Evolutionary conservation across 345 rosid species (phyloP), one percentile per base, ranked within the genome.

Genomic region (Gossypioides kirkii): DNA sequence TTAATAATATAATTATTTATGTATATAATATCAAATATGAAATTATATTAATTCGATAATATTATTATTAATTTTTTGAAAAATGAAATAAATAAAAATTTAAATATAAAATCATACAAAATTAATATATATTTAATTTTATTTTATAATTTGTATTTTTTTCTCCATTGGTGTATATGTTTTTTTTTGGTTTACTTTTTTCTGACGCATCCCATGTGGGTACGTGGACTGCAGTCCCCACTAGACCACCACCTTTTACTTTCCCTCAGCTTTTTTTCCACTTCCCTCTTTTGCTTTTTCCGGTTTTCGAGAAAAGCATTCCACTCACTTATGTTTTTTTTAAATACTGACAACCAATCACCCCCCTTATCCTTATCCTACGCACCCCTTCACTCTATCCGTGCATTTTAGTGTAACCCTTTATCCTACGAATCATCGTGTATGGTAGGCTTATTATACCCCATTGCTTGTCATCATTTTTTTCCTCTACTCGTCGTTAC

Each of bases 251-350:
- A 8, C 56, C 26, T 55, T 18, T 9, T 22, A 55, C 56, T 55
- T 55, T 55, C 23, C 28, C 59, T 32, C 61, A 55, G 61, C 61
- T 22, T 55, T 55, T 55, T 55, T 17, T 9, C 56, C 18, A 26
- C 28, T 22, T 22, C 32, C 6, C 26, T 58, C 36, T 58, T 58
- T 64, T 52, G 14, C 55, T 45, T 73, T 61, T 72, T 64, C 61
- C 61, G 78, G 75, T 76, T 79, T 65, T 81, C 78, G 81, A 86
- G 76, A 79, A 88, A 88, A 88, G 84, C 80, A 70, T 38, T 61
- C 63, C 70, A 70, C 32, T 72, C 61, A 60, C 67, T 74, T 72
- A 36, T 61, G 61, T 26, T 80, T 67, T 74, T 55, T 10, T 10
- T 10, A 3, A 62, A 72, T 45, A 68, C 74, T 20, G 14, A 55